These are phyloP conservation scores for Leishmania lainsoni DNA, from an alignment of 208 protist genomes.

Conservation along the genomic window DNA sequence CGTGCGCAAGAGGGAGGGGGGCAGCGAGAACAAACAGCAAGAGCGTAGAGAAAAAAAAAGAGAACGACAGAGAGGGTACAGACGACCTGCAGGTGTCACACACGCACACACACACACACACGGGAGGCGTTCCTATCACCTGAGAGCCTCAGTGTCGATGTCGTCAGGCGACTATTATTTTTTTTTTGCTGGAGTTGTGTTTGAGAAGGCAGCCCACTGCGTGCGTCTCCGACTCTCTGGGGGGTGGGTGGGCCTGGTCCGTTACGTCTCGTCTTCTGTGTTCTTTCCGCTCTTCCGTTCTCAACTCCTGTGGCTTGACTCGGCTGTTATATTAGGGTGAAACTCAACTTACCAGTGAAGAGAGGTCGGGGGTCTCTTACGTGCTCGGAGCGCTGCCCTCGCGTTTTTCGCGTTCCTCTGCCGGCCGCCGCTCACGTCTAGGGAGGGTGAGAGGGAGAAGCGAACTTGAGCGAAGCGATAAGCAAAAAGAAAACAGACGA, in stretches of 20 bases:
- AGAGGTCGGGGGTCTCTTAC: neutral
- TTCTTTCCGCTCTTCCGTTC: neutral
- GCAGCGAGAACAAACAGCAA: neutral
- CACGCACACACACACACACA: neutral
- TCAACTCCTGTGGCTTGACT: neutral
- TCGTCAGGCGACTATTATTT: neutral
- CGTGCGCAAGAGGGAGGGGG: conserved; percentile 11
- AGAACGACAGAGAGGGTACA: neutral
- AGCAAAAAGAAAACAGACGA: conserved; percentile 1
- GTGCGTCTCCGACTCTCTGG: neutral
- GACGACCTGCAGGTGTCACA: neutral
- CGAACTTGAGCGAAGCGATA: neutral
- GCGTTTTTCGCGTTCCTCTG: neutral
- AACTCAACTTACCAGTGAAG: neutral
- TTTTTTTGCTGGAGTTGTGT: neutral
- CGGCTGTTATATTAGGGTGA: neutral
- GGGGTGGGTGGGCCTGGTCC: neutral
- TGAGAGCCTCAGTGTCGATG: neutral
- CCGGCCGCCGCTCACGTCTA: neutral
- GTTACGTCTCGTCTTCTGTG: neutral
- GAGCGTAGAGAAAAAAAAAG: conserved; percentile 6
- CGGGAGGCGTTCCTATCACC: neutral
- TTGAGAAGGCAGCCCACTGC: neutral
- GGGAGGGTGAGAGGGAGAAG: neutral
- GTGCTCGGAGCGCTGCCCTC: neutral